Conservation (phyloP, 306 rosid genomes). For the Rosa rugosa region DNA sequence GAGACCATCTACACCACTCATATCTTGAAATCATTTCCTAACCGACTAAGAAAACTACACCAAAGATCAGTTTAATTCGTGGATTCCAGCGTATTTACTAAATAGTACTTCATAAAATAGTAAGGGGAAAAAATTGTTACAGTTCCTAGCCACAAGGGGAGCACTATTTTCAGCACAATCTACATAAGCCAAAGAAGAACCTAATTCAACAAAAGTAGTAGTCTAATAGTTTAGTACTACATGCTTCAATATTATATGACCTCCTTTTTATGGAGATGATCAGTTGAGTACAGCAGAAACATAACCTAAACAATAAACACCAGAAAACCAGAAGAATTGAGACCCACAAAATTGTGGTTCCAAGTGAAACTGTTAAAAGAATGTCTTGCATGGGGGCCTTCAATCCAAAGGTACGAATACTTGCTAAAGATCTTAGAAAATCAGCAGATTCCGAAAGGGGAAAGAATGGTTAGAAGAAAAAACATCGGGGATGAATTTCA, state of each 20-base stretch:
- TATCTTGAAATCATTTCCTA: not conserved
- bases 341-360: conserved; percentile 15
- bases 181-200: not conserved
- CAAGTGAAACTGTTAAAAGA: conserved; percentile 27
- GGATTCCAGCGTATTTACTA: not conserved
- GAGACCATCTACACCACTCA: not conserved
- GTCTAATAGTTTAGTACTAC: not conserved
- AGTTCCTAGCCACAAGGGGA: conserved; percentile 1
- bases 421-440: conserved; percentile 29
- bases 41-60: not conserved
- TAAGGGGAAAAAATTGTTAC: not conserved
- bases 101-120: not conserved
- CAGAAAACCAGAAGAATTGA: conserved; percentile 5
- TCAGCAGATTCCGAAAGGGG: conserved; percentile 33
- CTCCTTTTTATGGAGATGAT: conserved; percentile 14
- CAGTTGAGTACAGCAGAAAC: conserved; percentile 19
- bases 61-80: not conserved
- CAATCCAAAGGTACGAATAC: conserved; percentile 21
- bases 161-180: not conserved
- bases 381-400: conserved; percentile 23
- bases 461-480: conserved; percentile 39
- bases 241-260: conserved; percentile 1
- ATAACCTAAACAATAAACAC: conserved; percentile 18
- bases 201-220: conserved; percentile 14
- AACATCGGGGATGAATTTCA: conserved; percentile 26